A percentile compares a stretch with the other conserved stretches of the same genome.
These are phyloP conservation scores for Serendipita sp. DNA, from an alignment of 768 basidiomycete species.

Conservation along the genomic window DNA sequence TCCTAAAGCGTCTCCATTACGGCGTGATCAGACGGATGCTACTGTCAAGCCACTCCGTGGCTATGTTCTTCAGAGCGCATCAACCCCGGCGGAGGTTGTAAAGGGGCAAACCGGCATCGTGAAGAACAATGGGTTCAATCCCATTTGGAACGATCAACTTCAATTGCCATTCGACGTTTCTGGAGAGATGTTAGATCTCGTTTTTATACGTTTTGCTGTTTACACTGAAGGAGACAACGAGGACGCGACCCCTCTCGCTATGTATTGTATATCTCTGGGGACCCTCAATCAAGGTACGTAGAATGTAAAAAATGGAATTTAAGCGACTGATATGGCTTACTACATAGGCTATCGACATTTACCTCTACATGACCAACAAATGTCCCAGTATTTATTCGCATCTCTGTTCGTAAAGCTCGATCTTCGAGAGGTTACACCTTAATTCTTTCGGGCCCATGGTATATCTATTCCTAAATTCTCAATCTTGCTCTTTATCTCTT, in stretches of 20 bases:
- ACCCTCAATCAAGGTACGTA: constrained; percentile 54
- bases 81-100: constrained; percentile 27
- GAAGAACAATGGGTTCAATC: constrained; percentile 86
- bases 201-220: constrained; percentile 71
- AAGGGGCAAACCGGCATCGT: constrained; percentile 44
- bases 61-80: constrained; percentile 3
- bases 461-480: too few species aligned
- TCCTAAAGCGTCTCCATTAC: constrained; percentile 10
- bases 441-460: too few species aligned
- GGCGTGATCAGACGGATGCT: constrained; percentile 9
- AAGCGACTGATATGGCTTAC: constrained; percentile 10
- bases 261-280: constrained; percentile 58
- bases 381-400: constrained; percentile 80
- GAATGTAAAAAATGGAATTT: constrained; percentile 18
- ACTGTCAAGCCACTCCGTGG: constrained; percentile 16
- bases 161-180: constrained; percentile 60
- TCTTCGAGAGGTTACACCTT: constrained; percentile 22
- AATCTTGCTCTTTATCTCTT: too few species aligned
- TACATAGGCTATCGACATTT: constrained; percentile 70
- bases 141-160: constrained; percentile 63
- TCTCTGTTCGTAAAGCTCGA: constrained; percentile 72
- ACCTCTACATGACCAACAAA: constrained; percentile 74
- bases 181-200: constrained; percentile 61
- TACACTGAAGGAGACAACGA: constrained; percentile 40
- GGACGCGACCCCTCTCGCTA: constrained; percentile 49